Evolutionary conservation across 768 basidiomycete genomes (phyloP), one percentile per base, ranked within the genome.

Genomic region (Cyathus striatus): DNA sequence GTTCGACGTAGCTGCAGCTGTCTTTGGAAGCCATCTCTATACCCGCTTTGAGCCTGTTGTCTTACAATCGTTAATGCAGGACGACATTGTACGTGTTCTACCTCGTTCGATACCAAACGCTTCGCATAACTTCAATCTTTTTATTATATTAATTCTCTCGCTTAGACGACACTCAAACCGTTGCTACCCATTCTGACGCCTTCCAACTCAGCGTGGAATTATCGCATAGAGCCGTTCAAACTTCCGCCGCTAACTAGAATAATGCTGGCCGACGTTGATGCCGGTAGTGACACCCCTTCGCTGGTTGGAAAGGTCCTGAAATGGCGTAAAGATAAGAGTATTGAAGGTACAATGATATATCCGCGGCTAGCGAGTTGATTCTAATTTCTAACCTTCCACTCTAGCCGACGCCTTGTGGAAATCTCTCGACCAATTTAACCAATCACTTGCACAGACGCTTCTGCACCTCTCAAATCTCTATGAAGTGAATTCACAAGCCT

Each of bases 1-100:
- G 5, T 99, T 99, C 66, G 96, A 99, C 56, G 90, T 99, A 37
- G 82, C 90, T 5, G 80, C 91, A 0, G 95, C 95, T 1, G 88
- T 90, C 2, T 98, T 87, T 61, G 96, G 96, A 18, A 93, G 91
- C 56, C 95, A 98, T 54, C 57, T 92, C 5, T 99, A 98, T 66
- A 86, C 79, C 18, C 79, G 94, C 35, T 97, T 97, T 59, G 77
- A 79, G 55, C 86, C 90, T 3, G 64, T 62, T 12, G 81, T 90
- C 20, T 62, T 93, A 32, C 71, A 78, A 47, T 66, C 68, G 30
- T 61, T 90, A 46, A 86, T 87, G 86, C 65, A 65, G 33, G 76
- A 79, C 34, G 62, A 72, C 38, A 53, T 61, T 21, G 78, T 79
- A 47, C 49, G 70, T 64, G 18, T 10, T 14, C 18, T n/a, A n/a